These are phyloP conservation scores for Malassezia pachydermatis DNA, from an alignment of 1,284 basidiomycete species.

Conservation along the genomic window DNA sequence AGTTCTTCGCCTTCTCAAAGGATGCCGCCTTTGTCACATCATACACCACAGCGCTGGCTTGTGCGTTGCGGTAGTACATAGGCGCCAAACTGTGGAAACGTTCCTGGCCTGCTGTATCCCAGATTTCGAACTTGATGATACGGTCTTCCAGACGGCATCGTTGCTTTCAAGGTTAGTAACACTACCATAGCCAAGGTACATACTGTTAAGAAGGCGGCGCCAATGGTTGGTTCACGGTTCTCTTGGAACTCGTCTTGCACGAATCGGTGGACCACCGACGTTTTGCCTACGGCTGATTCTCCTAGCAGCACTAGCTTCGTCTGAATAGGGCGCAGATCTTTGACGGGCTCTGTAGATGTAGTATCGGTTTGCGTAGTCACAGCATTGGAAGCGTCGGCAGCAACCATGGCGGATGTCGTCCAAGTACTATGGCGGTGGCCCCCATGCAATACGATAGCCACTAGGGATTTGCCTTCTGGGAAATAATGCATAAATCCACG, in stretches of 20 bases:
- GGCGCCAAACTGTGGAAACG: conserved; percentile 86
- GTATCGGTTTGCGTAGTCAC: too few relatives aligned
- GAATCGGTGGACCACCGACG: conserved; percentile 95
- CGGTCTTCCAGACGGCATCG: conserved; percentile 58
- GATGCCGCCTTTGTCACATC: conserved; percentile 77
- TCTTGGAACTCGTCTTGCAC: conserved; percentile 89
- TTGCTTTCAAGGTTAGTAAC: conserved; percentile 23
- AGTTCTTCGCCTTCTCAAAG: conserved; percentile 96
- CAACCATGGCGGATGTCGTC: too few relatives aligned
- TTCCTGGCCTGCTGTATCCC: conserved; percentile 91
- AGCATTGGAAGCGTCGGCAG: too few relatives aligned
- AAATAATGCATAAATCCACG: too few relatives aligned
- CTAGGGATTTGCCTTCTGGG: too few relatives aligned
- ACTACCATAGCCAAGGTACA: too few relatives aligned
- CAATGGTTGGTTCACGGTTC: conserved; percentile 97
- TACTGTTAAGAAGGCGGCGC: conserved; percentile 64
- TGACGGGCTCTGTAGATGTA: too few relatives aligned
- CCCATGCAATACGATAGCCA: too few relatives aligned
- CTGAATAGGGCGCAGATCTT: conserved; percentile 39
- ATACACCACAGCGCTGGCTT: conserved; percentile 95
- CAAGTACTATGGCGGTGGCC: too few relatives aligned
- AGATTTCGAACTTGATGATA: conserved; percentile 86
- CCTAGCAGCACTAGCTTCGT: conserved; percentile 51
- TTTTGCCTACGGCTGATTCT: conserved; percentile 98
- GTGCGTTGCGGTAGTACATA: conserved; percentile 98